phyloP scores from a whole-genome alignment of 371 early-diverging fungal genomes.

The Apophysomyces ossiformis region DNA sequence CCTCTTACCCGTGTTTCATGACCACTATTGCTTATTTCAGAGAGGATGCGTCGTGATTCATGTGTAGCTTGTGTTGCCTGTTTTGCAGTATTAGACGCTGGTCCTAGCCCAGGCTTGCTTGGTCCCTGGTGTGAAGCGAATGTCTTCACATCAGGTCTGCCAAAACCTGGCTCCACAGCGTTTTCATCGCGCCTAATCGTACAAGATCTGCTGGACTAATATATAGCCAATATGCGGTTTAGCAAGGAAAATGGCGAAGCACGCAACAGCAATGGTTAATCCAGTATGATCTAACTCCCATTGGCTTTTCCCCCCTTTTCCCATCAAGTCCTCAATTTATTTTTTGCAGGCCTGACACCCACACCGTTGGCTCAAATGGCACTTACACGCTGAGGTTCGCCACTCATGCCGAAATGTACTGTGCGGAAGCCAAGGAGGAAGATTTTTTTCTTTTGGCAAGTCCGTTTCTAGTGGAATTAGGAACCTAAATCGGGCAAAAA shows the following conservation, averaged over 20 bases:
- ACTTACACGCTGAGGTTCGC: constrained; percentile 8
- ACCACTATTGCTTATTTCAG: constrained; percentile 26
- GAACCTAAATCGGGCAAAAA: not conserved
- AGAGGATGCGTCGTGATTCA: constrained; percentile 16
- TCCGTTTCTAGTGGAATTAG: not conserved
- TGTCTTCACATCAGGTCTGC: constrained; percentile 2
- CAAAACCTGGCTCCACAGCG: not conserved
- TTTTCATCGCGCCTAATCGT: not conserved
- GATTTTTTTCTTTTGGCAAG: not conserved
- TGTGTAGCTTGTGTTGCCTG: not conserved
- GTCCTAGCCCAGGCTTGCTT: not conserved
- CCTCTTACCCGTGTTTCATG: constrained; percentile 15
- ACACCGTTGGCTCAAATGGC: not conserved
- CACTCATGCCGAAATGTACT: constrained; percentile 2
- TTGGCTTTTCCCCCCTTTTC: not conserved
- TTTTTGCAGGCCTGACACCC: not conserved
- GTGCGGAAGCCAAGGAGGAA: not conserved
- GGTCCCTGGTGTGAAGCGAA: not conserved
- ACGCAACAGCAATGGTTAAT: not conserved
- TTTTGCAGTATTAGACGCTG: not conserved
- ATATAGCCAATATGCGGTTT: not conserved
- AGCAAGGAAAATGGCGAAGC: not conserved
- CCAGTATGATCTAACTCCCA: not conserved
- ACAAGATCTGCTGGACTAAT: constrained; percentile 1
- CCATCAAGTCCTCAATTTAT: not conserved